Evolutionary conservation across 2,329 filamentous ascomycete genomes (phyloP).

Genomic region (Pezicula rhizophila): DNA sequence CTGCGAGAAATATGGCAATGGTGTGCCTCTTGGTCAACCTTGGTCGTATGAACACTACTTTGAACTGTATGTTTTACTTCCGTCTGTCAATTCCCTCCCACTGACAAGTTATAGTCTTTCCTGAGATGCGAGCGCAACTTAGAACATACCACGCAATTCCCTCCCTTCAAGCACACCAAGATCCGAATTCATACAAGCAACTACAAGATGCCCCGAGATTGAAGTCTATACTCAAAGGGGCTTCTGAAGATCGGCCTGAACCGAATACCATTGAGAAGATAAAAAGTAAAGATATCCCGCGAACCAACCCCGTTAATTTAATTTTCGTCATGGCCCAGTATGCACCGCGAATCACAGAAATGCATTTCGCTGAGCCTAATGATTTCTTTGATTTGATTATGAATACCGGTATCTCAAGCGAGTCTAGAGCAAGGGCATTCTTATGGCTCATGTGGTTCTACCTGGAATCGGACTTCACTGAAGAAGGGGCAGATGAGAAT

Average conservation of each 20-base stretch:
- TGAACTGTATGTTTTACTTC: slow-evolving; percentile 68
- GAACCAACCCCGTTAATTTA: slow-evolving; percentile 94
- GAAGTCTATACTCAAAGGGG: slow-evolving; percentile 95
- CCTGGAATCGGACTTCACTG: slow-evolving; percentile 88
- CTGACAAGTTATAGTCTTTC: slow-evolving; percentile 66
- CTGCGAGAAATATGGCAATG: slow-evolving; percentile 98
- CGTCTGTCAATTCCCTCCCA: slow-evolving; percentile 3
- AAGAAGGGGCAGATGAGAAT: slow-evolving; percentile 81
- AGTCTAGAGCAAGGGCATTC: slow-evolving; percentile 79
- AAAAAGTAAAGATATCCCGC: slow-evolving; percentile 60
- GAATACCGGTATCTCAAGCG: slow-evolving; percentile 76
- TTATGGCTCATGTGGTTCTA: slow-evolving; percentile 99
- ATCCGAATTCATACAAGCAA: slow-evolving; percentile 95
- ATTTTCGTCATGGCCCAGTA: slow-evolving; percentile 92
- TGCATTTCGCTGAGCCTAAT: slow-evolving; percentile 77
- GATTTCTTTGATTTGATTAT: slow-evolving; percentile 98
- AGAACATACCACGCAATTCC: slow-evolving; percentile 98
- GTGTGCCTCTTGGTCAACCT: slow-evolving; percentile 96
- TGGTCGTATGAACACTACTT: slow-evolving; percentile 95
- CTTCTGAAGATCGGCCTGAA: slow-evolving; percentile 84
- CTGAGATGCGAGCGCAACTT: slow-evolving; percentile 96
- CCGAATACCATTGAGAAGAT: slow-evolving; percentile 80
- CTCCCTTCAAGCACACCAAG: slow-evolving; percentile 88
- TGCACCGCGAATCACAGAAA: slow-evolving; percentile 84
- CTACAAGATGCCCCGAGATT: slow-evolving; percentile 91